These are phyloP conservation scores for Triticum urartu DNA, from an alignment of 176 grass and related monocot genomes.

Conservation along the genomic window DNA sequence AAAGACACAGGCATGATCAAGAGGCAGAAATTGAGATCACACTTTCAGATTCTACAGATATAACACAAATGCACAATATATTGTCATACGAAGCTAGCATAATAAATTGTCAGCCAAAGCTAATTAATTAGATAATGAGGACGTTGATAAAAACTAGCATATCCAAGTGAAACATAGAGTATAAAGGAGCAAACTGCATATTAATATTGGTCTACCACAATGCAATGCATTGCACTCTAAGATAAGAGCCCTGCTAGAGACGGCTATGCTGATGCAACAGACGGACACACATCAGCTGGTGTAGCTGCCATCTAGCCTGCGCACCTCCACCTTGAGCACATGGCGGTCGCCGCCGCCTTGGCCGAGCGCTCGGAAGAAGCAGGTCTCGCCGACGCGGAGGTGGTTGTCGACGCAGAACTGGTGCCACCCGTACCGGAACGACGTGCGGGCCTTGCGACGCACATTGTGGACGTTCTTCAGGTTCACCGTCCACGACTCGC, in stretches of 20 bases:
- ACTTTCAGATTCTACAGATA: no score
- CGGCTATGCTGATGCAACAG: background rate
- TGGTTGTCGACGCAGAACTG: conserved; percentile 37
- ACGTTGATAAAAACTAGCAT: background rate
- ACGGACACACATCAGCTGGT: background rate
- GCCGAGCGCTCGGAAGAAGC: conserved; percentile 31
- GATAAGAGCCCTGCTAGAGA: background rate
- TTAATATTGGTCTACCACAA: no score
- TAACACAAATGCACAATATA: no score
- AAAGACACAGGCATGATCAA: no score
- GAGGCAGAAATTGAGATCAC: no score
- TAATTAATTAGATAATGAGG: no score
- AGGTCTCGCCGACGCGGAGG: conserved; percentile 34
- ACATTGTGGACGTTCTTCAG: conserved; percentile 18
- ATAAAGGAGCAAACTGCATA: background rate
- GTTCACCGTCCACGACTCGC: conserved; percentile 20
- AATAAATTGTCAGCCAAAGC: no score
- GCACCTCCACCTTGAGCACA: conserved; percentile 42
- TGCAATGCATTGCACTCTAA: no score
- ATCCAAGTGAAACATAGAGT: background rate
- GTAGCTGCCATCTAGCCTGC: conserved; percentile 15
- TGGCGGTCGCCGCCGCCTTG: conserved; percentile 16
- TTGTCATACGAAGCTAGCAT: no score
- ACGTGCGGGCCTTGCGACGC: background rate
- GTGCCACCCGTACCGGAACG: conserved; percentile 40